Evolutionary conservation across 1,284 basidiomycete genomes (phyloP), one percentile per base, ranked within the genome.

Genomic region (Phellopilus nigrolimitatus): DNA sequence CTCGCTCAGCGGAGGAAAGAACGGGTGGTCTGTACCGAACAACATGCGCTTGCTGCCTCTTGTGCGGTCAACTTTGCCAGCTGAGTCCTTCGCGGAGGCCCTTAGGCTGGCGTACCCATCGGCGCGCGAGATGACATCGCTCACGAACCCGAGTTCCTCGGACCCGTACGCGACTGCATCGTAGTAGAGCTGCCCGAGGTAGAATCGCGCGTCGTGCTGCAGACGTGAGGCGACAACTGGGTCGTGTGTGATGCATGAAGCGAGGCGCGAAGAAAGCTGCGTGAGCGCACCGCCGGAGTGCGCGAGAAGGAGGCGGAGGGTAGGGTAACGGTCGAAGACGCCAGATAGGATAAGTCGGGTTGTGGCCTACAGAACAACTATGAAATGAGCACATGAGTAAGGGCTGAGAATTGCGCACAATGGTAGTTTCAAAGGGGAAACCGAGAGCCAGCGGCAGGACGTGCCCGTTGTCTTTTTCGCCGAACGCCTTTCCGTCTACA

Each of bases 21-120:
- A 93, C 1, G 91, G 91, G 64, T 92, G 88, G 61, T 93, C 91
- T 15, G 91, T 93, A 6, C 91, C 90, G 61, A 90, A 92, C 42
- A 92, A 61, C 73, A 93, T 79, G 57, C 79, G 71, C 50, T 70
- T 68, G 54, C 79, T 82, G 2, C 73, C 75, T 12, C 56, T 39
- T 42, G 53, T 59, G 42, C 64, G 53, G 40, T 79, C 79, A 47
- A 64, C 40, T 53, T 66, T 68, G 51, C 71, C 65, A 42, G 67
- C 59, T 10, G 61, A 57, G 7, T 57, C 52, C 12, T 64, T 53
- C 21, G 61, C 62, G 31, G 70, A 67, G 33, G 68, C 59, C 10
- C 69, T 68, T n/a, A 66, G 56, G 51, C 41, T 36, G 3, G 65
- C 69, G 62, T 79, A 89, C 36, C 70, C 67, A 9, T 66, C 67